Base-by-base conservation (phyloP, 495 filamentous ascomycete species). In the Tuber brumale region DNA sequence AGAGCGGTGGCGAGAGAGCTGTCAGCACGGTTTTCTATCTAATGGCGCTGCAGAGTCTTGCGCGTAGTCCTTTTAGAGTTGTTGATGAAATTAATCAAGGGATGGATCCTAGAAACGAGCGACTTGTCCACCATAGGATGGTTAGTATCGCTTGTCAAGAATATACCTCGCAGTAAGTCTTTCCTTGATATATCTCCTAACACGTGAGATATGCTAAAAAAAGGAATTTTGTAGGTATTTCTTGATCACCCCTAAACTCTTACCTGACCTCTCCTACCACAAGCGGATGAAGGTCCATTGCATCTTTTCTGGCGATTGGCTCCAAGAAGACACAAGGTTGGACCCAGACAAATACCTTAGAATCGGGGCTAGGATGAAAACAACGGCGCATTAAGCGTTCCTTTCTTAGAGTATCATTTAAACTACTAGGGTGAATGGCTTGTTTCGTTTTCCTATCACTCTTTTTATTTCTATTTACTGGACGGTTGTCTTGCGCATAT, bases 41-140 rank as follows among this genome's bases (percentile, higher is more conserved):
- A 77, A 98, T 99, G 95, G 93, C 96, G 2, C 88, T 99, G 14
- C 95, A 99, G 84, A 92, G 92, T 27, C 90, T 98, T 79, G 94
- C 95, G 5, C 93, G 93, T 78, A 92, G 93, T 3, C 95, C 95
- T n/a, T 99, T 99, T 90, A 94, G 95, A 73, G 95, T 98, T 61
- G 95, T 99, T 74, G 95, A 99, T 85, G 95, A 99, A 85, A 99
- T 99, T 86, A 99, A 99, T 81, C 95, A 99, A 86, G 95, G 95
- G 76, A 99, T 99, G 95, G 95, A 99, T 85, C 95, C 96, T 37
- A 90, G 96, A 69, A 99, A 99, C 85, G 95, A 99, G 85, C 90
- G 95, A 69, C 94, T 97, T 88, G 96, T 98, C 19, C 95, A 99
- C 85, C 93, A 93, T 81, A 91, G 96, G 72, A 93, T 99, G 91